phyloP scores from a whole-genome alignment of 139 green algal species.

The Raphidocelis subcapitata region DNA sequence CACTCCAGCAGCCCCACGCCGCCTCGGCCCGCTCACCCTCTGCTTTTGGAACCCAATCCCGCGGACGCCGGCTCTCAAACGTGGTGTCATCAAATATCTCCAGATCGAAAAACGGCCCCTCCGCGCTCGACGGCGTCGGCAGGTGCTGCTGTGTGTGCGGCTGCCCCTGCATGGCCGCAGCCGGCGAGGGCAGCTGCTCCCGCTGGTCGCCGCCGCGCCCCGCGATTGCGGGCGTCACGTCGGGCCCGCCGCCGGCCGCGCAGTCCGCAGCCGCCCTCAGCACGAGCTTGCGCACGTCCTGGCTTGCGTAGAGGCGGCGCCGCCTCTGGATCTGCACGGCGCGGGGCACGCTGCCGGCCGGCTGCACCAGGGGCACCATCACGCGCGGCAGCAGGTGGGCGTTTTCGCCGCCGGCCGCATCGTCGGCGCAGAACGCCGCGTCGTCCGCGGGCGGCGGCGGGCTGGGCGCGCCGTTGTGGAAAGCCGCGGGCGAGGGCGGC shows the following conservation, averaged over 20 bases:
- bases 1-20: neutral
- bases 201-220: neutral
- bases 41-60: slow-evolving; percentile 61
- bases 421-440: neutral
- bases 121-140: too few species aligned
- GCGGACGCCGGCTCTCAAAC: slow-evolving; percentile 53
- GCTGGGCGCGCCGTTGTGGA: neutral
- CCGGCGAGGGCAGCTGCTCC: neutral
- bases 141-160: too few species aligned
- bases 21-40: slow-evolving; percentile 27
- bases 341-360: slow-evolving; percentile 53
- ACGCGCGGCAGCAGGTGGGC: slow-evolving; percentile 63
- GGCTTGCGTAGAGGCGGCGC: slow-evolving; percentile 56
- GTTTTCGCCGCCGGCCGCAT: slow-evolving; percentile 25
- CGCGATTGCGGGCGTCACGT: too few species aligned
- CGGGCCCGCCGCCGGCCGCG: too few species aligned
- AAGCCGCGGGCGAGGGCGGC: neutral
- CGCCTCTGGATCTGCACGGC: slow-evolving; percentile 70
- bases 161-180: too few species aligned
- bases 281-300: slow-evolving; percentile 56
- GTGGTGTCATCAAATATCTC: slow-evolving; percentile 73
- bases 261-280: slow-evolving; percentile 31
- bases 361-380: slow-evolving; percentile 59
- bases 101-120: slow-evolving; percentile 32
- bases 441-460: neutral